Base-by-base conservation (phyloP, 106 monocot species). In the Triglochin maritima region DNA sequence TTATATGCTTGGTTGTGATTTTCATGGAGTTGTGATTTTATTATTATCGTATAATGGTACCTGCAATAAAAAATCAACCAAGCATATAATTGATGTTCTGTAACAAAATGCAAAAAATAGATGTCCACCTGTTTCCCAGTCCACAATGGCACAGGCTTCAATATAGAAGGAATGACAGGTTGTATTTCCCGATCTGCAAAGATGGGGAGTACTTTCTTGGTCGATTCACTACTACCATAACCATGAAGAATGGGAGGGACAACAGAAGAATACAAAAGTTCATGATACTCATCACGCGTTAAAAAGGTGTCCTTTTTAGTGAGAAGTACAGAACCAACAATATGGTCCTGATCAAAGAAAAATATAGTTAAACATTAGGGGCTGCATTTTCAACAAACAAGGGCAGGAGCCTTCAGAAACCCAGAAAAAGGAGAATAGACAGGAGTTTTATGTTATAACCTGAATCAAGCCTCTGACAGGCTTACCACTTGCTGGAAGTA, bases 401-500 rank as follows among this genome's bases (percentile, higher is more conserved):
- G 49, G 50, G 56, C 16, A 62, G 17, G 29, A 29, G 29, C 52
- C 11, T 49, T 15, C n/a, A 65, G 6, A 66, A 8, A 52, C 52
- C 42, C 17, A 53, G 11, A 7, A 53, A 50, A 44, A 64, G 44
- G 47, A 6, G 46, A 9, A 41, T 9, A 49, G 17, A 49, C 42
- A 42, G 0, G 9, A 66, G 8, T 10, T 60, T 9, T 44, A 46
- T 4, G 8, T 64, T 5, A 14, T 77, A 74, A 91, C 96, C 88
- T 98, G 96, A 70, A 98, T 98, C 65, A 98, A 77, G 62, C 96
- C 91, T 73, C 96, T 83, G 46, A 90, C 86, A 12, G 96, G 91
- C 14, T 91, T 75, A 66, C 96, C 96, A 76, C 84, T 98, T 17
- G 85, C 87, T 42, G 96, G 85, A 72, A 88, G 86, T 67, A 80